These are phyloP conservation scores for Fusarium tricinctum DNA, from an alignment of 2,329 filamentous ascomycete genomes.

Conservation along the genomic window DNA sequence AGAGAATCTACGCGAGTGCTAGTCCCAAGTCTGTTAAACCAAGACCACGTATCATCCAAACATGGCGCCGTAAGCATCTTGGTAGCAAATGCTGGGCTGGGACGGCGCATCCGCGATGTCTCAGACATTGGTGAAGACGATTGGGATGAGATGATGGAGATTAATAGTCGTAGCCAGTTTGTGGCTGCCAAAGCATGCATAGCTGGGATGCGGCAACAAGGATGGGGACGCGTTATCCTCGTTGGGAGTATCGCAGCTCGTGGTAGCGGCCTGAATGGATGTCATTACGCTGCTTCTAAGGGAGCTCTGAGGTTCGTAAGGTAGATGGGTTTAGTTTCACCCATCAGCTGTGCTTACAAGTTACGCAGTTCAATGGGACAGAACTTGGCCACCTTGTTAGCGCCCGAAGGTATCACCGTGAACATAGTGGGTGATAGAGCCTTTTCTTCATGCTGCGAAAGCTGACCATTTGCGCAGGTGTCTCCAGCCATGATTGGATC, in stretches of 20 bases:
- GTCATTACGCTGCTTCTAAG: slow-evolving; percentile 55
- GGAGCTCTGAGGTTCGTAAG: slow-evolving; percentile 46
- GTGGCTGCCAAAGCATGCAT: slow-evolving; percentile 53
- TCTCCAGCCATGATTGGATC: slow-evolving; percentile 55
- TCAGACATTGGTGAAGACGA: slow-evolving; percentile 54
- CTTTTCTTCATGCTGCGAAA: not conserved
- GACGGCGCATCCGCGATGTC: slow-evolving; percentile 54
- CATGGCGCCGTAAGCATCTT: slow-evolving; percentile 52
- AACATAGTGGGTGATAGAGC: slow-evolving; percentile 49
- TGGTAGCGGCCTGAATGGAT: slow-evolving; percentile 54
- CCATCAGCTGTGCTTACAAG: not conserved
- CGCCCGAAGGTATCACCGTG: slow-evolving; percentile 53
- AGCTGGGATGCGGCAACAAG: slow-evolving; percentile 51
- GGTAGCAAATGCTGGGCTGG: slow-evolving; percentile 53
- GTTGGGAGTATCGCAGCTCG: slow-evolving; percentile 54
- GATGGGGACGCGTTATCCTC: slow-evolving; percentile 53
- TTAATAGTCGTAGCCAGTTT: slow-evolving; percentile 54
- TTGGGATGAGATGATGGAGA: slow-evolving; percentile 56
- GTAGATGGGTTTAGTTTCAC: too few relatives aligned
- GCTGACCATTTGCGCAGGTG: slow-evolving; percentile 42
- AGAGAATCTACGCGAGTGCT: slow-evolving; percentile 26
- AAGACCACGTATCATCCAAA: slow-evolving; percentile 2
- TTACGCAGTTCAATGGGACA: slow-evolving; percentile 53
- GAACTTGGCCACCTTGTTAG: slow-evolving; percentile 53
- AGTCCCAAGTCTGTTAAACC: slow-evolving; percentile 2